These are phyloP conservation scores for Porphyrellus cyaneotinctus DNA, from an alignment of 768 basidiomycete genomes.

Conservation along the genomic window DNA sequence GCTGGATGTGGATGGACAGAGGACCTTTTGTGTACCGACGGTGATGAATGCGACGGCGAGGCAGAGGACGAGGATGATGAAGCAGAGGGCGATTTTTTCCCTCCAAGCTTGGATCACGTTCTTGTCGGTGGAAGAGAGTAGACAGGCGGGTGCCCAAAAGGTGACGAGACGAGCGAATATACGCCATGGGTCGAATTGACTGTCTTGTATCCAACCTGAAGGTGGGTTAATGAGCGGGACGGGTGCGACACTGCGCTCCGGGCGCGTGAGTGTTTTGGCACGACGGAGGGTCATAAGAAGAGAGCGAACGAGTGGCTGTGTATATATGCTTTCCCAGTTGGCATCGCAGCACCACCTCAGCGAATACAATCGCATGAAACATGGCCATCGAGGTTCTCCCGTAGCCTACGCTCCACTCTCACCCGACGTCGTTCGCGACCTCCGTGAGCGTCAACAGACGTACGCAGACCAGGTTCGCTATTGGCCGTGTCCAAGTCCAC, in stretches of 20 bases:
- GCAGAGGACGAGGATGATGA: constrained; percentile 78
- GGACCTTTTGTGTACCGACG: constrained; percentile 87
- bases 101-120: constrained; percentile 88
- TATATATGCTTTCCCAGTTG: constrained; percentile 45
- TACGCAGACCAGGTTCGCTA: constrained; percentile 39
- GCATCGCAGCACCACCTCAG: constrained; percentile 74
- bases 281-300: constrained; percentile 66
- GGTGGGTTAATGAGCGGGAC: constrained; percentile 91
- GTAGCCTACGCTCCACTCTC: constrained; percentile 58
- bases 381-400: constrained; percentile 51
- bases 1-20: constrained; percentile 66
- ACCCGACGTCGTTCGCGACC: constrained; percentile 52
- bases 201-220: constrained; percentile 33
- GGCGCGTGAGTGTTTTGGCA: constrained; percentile 94
- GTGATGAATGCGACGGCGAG: constrained; percentile 84
- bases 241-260: constrained; percentile 91
- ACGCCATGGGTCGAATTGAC: constrained; percentile 63
- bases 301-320: constrained; percentile 12
- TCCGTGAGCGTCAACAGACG: constrained; percentile 49
- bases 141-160: constrained; percentile 84
- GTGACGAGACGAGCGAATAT: constrained; percentile 76
- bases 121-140: constrained; percentile 72
- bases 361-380: constrained; percentile 68
- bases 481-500: constrained; percentile 42
- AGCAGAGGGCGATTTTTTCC: constrained; percentile 93